Evolutionary conservation across 2,329 filamentous ascomycete species (phyloP).

Genomic region (Sphaerulina vaccinii): DNA sequence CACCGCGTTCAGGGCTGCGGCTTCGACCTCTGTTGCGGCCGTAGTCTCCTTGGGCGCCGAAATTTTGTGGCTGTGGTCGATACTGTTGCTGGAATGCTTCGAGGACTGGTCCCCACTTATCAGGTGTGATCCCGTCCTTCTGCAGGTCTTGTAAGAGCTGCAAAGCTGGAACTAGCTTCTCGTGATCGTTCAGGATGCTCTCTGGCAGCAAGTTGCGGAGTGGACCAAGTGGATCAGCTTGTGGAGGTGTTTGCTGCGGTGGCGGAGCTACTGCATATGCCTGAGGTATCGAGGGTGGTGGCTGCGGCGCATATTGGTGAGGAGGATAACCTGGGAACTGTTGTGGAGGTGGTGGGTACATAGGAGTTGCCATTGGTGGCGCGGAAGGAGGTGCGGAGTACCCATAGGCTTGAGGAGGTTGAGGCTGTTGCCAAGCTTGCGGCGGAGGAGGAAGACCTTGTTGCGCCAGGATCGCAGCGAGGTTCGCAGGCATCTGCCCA

Average conservation of each 20-base stretch:
- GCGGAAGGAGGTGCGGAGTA: constrained; percentile 22
- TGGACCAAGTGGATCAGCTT: constrained; percentile 31
- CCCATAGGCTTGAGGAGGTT: constrained; percentile 18
- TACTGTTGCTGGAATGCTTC: constrained; percentile 47
- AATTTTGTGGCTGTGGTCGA: constrained; percentile 21
- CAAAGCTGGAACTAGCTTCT: constrained; percentile 67
- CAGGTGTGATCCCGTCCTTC: constrained; percentile 72
- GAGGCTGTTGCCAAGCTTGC: constrained; percentile 7
- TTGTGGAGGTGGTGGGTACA: constrained; percentile 23
- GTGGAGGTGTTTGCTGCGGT: constrained; percentile 54
- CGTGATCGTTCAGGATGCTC: constrained; percentile 39
- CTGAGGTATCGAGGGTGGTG: constrained; percentile 38
- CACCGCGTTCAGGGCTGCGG: constrained; percentile 67
- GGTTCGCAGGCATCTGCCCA: constrained; percentile 28
- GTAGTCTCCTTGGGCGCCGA: constrained; percentile 25
- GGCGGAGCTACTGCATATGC: constrained; percentile 50
- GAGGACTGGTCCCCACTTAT: constrained; percentile 67
- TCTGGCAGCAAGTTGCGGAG: constrained; percentile 37
- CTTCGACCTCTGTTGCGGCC: constrained; percentile 64
- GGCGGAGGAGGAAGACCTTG: constrained; percentile 17
- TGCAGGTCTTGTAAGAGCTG: constrained; percentile 72
- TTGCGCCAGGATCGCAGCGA: constrained; percentile 32
- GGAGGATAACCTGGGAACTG: constrained; percentile 27
- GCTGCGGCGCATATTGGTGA: constrained; percentile 31
- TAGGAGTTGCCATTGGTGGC: constrained; percentile 16